These are phyloP conservation scores for Gossypium aridum DNA, from an alignment of 441 rosid genomes.

Conservation along the genomic window DNA sequence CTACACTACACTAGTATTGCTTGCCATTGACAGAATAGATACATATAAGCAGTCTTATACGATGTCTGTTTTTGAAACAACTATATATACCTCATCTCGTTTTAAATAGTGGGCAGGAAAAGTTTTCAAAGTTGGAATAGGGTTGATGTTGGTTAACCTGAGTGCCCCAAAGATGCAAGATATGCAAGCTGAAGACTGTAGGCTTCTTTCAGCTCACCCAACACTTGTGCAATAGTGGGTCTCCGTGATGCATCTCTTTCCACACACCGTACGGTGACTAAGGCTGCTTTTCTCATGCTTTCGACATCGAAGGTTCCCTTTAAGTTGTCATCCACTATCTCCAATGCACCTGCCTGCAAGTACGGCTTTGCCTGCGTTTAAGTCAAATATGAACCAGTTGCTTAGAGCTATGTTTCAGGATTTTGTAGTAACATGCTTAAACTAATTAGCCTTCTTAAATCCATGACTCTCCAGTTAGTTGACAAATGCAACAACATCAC, in stretches of 20 bases:
- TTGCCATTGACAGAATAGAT: background rate
- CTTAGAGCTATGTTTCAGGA: background rate
- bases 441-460: background rate
- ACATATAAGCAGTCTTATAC: background rate
- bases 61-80: background rate
- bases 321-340: slow-evolving; percentile 70
- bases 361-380: slow-evolving; percentile 77
- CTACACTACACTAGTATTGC: background rate
- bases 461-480: background rate
- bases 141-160: slow-evolving; percentile 16
- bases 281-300: slow-evolving; percentile 72
- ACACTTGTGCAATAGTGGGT: slow-evolving; percentile 54
- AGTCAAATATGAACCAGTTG: background rate
- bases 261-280: slow-evolving; percentile 54
- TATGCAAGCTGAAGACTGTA: slow-evolving; percentile 68
- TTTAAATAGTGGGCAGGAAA: background rate
- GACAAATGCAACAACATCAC: background rate
- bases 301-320: slow-evolving; percentile 56
- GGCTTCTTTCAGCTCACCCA: slow-evolving; percentile 69
- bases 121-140: background rate
- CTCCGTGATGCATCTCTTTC: slow-evolving; percentile 80
- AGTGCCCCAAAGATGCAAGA: slow-evolving; percentile 55
- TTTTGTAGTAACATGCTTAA: background rate
- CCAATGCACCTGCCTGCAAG: slow-evolving; percentile 83
- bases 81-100: background rate